Evolutionary conservation across 2,329 filamentous ascomycete genomes (phyloP).

Genomic region (Kalmusia sp.): DNA sequence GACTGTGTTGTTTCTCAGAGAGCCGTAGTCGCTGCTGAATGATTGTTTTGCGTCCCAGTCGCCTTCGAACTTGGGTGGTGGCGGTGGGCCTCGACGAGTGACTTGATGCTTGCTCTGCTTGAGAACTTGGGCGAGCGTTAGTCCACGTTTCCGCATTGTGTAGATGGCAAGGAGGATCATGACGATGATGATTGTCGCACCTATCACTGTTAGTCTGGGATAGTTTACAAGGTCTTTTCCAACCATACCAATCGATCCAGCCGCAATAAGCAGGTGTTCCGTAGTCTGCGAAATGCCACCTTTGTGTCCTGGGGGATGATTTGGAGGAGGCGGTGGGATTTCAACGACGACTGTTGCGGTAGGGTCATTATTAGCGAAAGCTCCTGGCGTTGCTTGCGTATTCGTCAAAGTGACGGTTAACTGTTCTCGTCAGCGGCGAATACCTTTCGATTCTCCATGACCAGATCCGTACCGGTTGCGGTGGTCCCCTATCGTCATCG

Average conservation of each 20-base stretch:
- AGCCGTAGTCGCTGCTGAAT: constrained; percentile 30
- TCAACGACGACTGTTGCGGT: constrained; percentile 34
- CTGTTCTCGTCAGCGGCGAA: constrained; percentile 27
- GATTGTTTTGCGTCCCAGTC: constrained; percentile 34
- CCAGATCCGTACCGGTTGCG: constrained; percentile 27
- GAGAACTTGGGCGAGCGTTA: constrained; percentile 38
- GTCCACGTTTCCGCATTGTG: constrained; percentile 47
- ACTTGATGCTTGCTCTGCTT: constrained; percentile 31
- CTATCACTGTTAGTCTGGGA: constrained; percentile 29
- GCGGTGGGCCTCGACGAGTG: constrained; percentile 28
- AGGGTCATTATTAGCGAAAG: constrained; percentile 31
- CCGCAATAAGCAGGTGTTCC: constrained; percentile 49
- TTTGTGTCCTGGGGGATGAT: constrained; percentile 18
- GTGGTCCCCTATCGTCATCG: constrained; percentile 19
- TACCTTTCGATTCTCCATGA: neutral
- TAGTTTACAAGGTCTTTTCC: neutral
- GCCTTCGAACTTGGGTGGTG: constrained; percentile 26
- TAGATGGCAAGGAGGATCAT: constrained; percentile 45
- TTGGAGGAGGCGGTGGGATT: constrained; percentile 26
- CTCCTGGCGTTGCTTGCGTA: constrained; percentile 21
- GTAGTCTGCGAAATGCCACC: constrained; percentile 45
- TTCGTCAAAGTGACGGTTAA: constrained; percentile 30
- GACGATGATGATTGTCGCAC: constrained; percentile 47
- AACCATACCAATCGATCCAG: constrained; percentile 47
- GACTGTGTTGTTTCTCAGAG: constrained; percentile 30